Base-by-base conservation (phyloP, 164 flowering plant species). In the Hamamelis virginiana region DNA sequence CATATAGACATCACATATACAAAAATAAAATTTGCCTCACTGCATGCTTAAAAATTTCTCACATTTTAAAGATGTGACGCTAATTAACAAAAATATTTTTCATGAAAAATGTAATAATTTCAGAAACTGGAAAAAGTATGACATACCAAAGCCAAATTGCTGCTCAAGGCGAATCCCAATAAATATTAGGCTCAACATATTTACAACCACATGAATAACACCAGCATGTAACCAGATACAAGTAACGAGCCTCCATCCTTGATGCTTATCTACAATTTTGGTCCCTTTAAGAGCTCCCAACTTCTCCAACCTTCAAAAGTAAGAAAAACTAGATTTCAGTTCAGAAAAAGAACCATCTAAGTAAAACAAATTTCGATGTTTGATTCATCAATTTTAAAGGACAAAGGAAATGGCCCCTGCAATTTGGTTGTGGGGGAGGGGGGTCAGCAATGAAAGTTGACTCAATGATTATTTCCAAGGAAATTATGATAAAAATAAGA, bases 151-250 rank as follows among this genome's bases (percentile, higher is more conserved):
- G 0, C 98, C 97, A 76, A 89, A 93, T 65, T 91, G 92, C 64
- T 89, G 96, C 50, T 93, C 98, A 14, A 93, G 90, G 68, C 95
- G 95, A 59, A 89, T 85, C 12, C 98, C 98, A 67, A 91, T 83
- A 69, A 89, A 79, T 62, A 87, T 75, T 26, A 93, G 77, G 72
- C 94, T 81, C 62, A 93, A 68, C 98, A 93, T 93, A 74, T 89
- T 91, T 6, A 79, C 89, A 41, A 87, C 72, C 66, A 93, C 77
- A 82, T 93, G 98, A 69, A 93, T 73, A 2, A 91, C 60, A 65
- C 97, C 98, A 16, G 91, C 95, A 67, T 93, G 98, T 71, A 93
- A 72, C 98, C 98, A 93, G 19, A 88, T 83, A 72, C 88, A 87
- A n/a, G 86, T 75, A 60, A 93, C 18, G 57, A 93, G 90, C 67